Conservation (phyloP, 495 filamentous ascomycete genomes). For the Daldinia loculata region DNA sequence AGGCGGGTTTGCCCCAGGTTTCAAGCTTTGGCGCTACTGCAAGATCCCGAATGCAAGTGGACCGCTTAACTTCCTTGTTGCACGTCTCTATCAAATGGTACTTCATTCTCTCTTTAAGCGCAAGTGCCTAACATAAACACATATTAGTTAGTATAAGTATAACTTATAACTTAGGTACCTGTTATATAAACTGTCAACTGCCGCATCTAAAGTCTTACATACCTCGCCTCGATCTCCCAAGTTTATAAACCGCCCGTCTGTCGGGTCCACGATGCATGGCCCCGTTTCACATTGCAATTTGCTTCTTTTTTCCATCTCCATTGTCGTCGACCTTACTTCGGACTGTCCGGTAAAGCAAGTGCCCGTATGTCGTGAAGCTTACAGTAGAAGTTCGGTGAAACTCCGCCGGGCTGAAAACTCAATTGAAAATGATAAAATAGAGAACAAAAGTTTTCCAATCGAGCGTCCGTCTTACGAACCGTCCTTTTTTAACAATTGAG, state of each 20-base stretch:
- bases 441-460: not conserved
- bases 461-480: not conserved
- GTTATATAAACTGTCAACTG: too few species aligned
- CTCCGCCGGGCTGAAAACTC: not conserved
- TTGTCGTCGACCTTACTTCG: not conserved
- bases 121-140: too few species aligned
- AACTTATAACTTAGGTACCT: too few species aligned
- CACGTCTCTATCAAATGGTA: too few species aligned
- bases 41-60: not conserved
- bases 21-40: not conserved
- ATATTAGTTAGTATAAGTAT: too few species aligned
- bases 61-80: too few species aligned
- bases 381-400: not conserved
- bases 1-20: not conserved
- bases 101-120: too few species aligned
- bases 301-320: not conserved
- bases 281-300: not conserved
- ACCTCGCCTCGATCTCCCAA: too few species aligned
- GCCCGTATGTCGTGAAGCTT: not conserved
- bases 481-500: not conserved
- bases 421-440: not conserved
- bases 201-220: too few species aligned
- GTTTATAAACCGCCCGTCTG: too few species aligned
- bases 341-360: not conserved
- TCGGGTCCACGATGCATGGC: not conserved